phyloP scores from a whole-genome alignment of 2,329 filamentous ascomycete species.

The Ceratocystis diversiconidia region DNA sequence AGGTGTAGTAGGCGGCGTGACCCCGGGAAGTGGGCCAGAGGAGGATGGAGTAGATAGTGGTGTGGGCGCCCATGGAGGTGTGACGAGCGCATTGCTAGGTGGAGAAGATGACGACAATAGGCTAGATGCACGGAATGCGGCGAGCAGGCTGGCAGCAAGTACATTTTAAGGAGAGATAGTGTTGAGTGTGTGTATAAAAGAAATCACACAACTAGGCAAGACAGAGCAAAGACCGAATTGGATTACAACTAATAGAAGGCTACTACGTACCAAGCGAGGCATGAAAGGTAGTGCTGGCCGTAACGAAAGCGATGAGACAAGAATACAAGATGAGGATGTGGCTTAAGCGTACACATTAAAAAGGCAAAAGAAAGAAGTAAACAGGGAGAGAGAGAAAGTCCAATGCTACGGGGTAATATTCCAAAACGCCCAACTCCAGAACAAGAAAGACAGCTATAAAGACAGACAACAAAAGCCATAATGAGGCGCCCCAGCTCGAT shows the following conservation, averaged over 20 bases:
- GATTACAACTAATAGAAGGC: neutral
- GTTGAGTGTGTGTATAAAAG: neutral
- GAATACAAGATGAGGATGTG: too few relatives aligned
- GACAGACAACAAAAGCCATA: neutral
- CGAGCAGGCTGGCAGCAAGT: slow-evolving; percentile 82
- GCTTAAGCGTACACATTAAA: too few relatives aligned
- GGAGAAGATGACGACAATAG: slow-evolving; percentile 87
- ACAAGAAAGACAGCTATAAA: neutral
- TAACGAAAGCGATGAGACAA: neutral
- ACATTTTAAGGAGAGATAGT: slow-evolving; percentile 50
- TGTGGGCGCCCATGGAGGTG: slow-evolving; percentile 29
- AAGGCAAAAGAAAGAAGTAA: neutral
- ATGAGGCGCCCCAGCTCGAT: neutral
- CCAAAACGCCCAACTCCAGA: neutral
- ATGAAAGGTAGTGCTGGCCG: neutral
- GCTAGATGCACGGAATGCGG: slow-evolving; percentile 89
- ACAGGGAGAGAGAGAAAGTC: neutral
- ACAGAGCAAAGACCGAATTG: neutral
- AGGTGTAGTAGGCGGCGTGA: slow-evolving; percentile 23
- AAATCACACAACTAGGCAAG: neutral
- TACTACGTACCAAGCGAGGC: neutral
- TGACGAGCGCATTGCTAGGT: slow-evolving; percentile 35
- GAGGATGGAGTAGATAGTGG: neutral
- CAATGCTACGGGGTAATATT: neutral
- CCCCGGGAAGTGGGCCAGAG: slow-evolving; percentile 14